A percentile compares a stretch with the other conserved stretches of the same genome.
phyloP scores from a whole-genome alignment of 371 early-diverging fungal genomes.

The Rozella allomycis region DNA sequence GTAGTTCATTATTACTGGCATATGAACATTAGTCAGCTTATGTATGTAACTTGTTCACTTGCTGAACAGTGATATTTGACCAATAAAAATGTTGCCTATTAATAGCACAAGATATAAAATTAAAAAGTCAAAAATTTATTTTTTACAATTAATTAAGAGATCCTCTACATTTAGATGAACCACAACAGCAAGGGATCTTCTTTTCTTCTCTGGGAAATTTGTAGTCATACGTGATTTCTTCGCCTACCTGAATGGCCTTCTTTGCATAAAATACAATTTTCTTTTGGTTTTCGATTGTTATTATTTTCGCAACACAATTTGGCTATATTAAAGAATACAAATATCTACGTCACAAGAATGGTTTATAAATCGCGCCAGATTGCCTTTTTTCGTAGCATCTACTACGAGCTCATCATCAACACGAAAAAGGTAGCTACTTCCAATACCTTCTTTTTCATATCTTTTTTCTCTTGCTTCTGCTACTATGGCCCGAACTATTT shows the following conservation, averaged over 20 bases:
- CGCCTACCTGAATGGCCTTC: constrained; percentile 34
- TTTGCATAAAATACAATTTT: constrained; percentile 56
- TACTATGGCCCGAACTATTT: constrained; percentile 4
- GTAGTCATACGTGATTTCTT: constrained; percentile 10
- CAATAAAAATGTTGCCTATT: too few relatives aligned
- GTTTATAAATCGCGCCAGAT: constrained; percentile 9
- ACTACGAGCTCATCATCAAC: constrained; percentile 6
- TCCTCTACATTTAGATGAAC: not conserved
- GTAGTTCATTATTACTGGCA: too few relatives aligned
- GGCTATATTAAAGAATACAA: constrained; percentile 4
- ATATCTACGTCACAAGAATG: constrained; percentile 5
- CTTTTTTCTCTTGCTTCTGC: constrained; percentile 6
- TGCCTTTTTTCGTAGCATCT: constrained; percentile 9
- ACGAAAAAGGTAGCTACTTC: constrained; percentile 6
- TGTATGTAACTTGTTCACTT: too few relatives aligned
- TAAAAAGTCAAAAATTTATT: not conserved
- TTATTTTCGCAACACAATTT: constrained; percentile 4
- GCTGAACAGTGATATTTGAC: too few relatives aligned
- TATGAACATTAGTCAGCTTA: too few relatives aligned
- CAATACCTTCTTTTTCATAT: constrained; percentile 4
- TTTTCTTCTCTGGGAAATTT: constrained; percentile 1
- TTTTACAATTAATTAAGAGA: not conserved
- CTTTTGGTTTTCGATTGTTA: not conserved
- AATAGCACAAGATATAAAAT: too few relatives aligned
- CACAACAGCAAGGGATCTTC: constrained; percentile 1